phyloP scores from a whole-genome alignment of 2,329 filamentous ascomycete species.

The Paecilomyces variotii region DNA sequence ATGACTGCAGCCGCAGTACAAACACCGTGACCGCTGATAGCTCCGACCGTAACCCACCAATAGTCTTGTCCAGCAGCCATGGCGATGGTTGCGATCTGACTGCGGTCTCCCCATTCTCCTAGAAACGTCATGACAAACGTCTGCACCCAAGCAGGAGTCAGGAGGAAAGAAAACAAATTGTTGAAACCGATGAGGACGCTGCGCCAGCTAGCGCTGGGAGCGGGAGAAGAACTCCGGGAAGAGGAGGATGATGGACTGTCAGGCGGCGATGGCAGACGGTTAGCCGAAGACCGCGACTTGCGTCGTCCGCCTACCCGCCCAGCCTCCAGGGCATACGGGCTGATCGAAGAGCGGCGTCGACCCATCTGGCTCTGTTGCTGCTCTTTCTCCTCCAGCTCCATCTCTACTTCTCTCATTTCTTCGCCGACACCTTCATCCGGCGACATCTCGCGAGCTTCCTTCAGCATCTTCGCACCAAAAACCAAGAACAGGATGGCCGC shows the following conservation, averaged over 20 bases:
- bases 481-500: constrained; percentile 80
- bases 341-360: constrained; percentile 59
- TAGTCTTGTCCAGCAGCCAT: constrained; percentile 99
- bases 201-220: constrained; percentile 37
- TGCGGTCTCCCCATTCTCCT: constrained; percentile 95
- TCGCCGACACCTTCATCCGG: constrained; percentile 86
- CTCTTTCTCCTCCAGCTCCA: constrained; percentile 90
- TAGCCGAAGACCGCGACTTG: constrained; percentile 61
- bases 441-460: constrained; percentile 82
- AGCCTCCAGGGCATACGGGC: constrained; percentile 72
- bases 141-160: constrained; percentile 96
- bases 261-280: constrained; percentile 69
- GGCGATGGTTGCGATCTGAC: constrained; percentile 95
- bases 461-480: constrained; percentile 76
- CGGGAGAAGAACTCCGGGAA: constrained; percentile 51
- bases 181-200: constrained; percentile 56
- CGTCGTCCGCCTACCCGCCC: constrained; percentile 55
- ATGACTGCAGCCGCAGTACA: constrained; percentile 90
- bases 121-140: constrained; percentile 99
- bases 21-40: constrained; percentile 74
- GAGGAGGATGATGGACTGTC: constrained; percentile 74
- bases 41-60: constrained; percentile 94
- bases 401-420: constrained; percentile 95
- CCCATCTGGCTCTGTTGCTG: constrained; percentile 60
- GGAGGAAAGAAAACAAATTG: constrained; percentile 78